Evolutionary conservation across 2,329 filamentous ascomycete genomes (phyloP).

Genomic region (Mycosphaerella sp.): DNA sequence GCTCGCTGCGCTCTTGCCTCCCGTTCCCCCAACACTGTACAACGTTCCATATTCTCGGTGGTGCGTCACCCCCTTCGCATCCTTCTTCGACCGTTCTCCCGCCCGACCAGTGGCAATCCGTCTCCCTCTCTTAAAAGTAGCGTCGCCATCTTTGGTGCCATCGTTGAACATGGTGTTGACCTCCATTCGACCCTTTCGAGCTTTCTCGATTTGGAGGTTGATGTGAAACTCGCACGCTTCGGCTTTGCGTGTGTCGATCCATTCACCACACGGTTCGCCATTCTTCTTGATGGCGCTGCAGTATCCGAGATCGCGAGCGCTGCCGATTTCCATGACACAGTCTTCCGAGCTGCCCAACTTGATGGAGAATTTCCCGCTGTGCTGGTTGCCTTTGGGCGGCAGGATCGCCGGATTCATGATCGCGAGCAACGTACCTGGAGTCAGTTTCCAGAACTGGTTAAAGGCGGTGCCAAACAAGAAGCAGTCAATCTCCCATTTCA

Average conservation of each 20-base stretch:
- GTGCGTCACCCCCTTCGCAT: conserved; percentile 46
- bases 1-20: conserved; percentile 46
- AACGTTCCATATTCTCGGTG: conserved; percentile 48
- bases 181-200: conserved; percentile 64
- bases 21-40: conserved; percentile 36
- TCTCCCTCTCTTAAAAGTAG: conserved; percentile 9
- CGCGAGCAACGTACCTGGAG: conserved; percentile 81
- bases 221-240: conserved; percentile 92
- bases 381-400: conserved; percentile 69
- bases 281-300: conserved; percentile 83
- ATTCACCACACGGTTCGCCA: conserved; percentile 69
- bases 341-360: conserved; percentile 81
- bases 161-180: conserved; percentile 58
- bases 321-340: conserved; percentile 82
- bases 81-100: conserved; percentile 18
- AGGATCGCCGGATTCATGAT: conserved; percentile 88
- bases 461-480: conserved; percentile 91
- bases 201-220: conserved; percentile 69
- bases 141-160: conserved; percentile 6
- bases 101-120: conserved; percentile 8
- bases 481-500: conserved; percentile 84
- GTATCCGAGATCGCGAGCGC: conserved; percentile 75
- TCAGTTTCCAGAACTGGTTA: conserved; percentile 88
- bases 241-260: conserved; percentile 83
- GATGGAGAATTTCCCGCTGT: conserved; percentile 78